phyloP scores from a whole-genome alignment of 2,329 filamentous ascomycete genomes.

The Arachnomyces sp. region DNA sequence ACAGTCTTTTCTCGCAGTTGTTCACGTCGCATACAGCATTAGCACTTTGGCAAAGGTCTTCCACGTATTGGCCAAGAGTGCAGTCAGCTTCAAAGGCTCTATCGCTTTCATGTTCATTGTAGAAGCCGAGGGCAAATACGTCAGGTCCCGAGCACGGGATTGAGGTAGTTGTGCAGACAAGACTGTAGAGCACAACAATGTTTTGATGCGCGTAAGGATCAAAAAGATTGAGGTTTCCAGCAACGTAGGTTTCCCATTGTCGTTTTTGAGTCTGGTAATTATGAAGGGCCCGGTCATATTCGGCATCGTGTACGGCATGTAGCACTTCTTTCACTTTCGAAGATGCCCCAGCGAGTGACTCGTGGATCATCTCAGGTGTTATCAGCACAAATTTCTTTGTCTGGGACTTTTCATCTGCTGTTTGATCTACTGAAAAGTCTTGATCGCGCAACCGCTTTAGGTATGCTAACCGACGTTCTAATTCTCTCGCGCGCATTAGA shows the following conservation, averaged over 20 bases:
- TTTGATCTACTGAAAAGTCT: conserved; percentile 32
- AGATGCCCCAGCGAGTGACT: conserved; percentile 69
- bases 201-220: conserved; percentile 95
- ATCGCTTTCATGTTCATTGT: conserved; percentile 74
- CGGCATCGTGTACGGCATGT: conserved; percentile 89
- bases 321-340: conserved; percentile 87
- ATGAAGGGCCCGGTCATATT: conserved; percentile 91
- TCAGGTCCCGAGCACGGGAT: conserved; percentile 89
- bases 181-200: conserved; percentile 87
- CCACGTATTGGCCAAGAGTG: conserved; percentile 89
- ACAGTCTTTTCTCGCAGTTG: conserved; percentile 80
- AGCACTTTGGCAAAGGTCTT: conserved; percentile 73
- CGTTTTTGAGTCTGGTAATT: conserved; percentile 90
- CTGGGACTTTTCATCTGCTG: conserved; percentile 54
- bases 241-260: conserved; percentile 93
- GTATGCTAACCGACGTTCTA: conserved; percentile 76
- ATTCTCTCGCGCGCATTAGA: conserved; percentile 82
- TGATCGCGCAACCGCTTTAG: conserved; percentile 78
- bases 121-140: conserved; percentile 84
- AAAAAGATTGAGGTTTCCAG: conserved; percentile 80
- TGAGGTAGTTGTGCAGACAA: conserved; percentile 87
- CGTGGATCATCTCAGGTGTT: conserved; percentile 89
- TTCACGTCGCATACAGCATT: conserved; percentile 72
- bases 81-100: conserved; percentile 72
- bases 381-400: conserved; percentile 80